Percentiles rank a stretch among this genome's conserved stretches.
phyloP scores from a whole-genome alignment of 2,329 filamentous ascomycete species.

The Mollisiaceae sp. region DNA sequence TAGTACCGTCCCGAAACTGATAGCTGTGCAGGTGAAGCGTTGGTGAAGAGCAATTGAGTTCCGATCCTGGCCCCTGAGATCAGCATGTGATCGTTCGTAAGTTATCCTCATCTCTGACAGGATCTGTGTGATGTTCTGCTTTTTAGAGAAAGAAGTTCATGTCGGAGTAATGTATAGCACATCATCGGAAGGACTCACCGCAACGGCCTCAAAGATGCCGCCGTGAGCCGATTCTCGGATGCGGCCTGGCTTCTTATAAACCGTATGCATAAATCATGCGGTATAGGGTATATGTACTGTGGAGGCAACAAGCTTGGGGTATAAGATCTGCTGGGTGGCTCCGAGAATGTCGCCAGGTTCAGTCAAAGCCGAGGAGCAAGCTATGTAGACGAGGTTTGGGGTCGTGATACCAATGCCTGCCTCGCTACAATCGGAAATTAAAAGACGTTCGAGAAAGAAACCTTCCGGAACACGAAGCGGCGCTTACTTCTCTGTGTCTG shows the following conservation, averaged over 20 bases:
- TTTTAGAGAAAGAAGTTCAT: conserved; percentile 2
- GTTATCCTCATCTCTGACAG: background rate
- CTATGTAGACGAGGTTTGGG: conserved; percentile 2
- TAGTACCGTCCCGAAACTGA: background rate
- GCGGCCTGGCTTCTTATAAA: background rate
- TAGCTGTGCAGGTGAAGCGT: conserved; percentile 3
- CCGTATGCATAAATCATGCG: conserved; percentile 12
- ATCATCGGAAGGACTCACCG: conserved; percentile 4
- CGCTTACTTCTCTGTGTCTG: background rate
- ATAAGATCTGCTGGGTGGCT: conserved; percentile 14
- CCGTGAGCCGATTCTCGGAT: conserved; percentile 9
- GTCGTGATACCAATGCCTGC: conserved; percentile 15
- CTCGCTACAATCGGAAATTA: conserved; percentile 14
- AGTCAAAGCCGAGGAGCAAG: conserved; percentile 5
- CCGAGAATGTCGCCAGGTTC: conserved; percentile 9
- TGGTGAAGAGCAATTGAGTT: conserved; percentile 3
- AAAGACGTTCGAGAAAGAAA: conserved; percentile 9
- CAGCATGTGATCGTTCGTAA: conserved; percentile 2
- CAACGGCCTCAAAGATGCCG: background rate
- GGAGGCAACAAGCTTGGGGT: background rate
- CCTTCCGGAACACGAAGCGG: conserved; percentile 14
- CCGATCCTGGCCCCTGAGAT: background rate
- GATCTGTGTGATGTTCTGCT: conserved; percentile 3
- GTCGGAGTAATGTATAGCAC: conserved; percentile 11
- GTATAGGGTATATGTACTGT: conserved; percentile 13